These are phyloP conservation scores for Myxozyma mucilagina DNA, from an alignment of 805 yeast genomes.

Conservation along the genomic window DNA sequence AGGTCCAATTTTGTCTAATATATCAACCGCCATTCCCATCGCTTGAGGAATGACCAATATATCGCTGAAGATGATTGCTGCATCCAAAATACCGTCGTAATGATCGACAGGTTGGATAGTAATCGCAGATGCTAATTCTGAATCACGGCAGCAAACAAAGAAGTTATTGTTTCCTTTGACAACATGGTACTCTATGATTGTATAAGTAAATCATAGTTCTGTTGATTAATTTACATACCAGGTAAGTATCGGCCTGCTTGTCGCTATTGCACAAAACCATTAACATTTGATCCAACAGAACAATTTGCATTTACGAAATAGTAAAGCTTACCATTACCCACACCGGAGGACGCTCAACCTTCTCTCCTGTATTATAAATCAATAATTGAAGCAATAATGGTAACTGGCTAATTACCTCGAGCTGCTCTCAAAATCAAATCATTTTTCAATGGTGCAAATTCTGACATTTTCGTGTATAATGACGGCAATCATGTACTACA, in stretches of 20 bases:
- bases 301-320: background rate
- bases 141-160: constrained; percentile 91
- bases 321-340: constrained; percentile 79
- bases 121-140: constrained; percentile 89
- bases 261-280: constrained; percentile 47
- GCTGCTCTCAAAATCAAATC: constrained; percentile 93
- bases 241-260: constrained; percentile 90
- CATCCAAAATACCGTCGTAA: constrained; percentile 85
- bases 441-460: constrained; percentile 78
- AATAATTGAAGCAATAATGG: background rate
- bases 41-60: constrained; percentile 97
- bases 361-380: constrained; percentile 49
- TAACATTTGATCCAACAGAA: background rate
- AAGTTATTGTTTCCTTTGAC: constrained; percentile 85
- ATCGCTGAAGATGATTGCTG: constrained; percentile 95
- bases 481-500: background rate
- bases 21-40: constrained; percentile 91
- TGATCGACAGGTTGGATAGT: constrained; percentile 95
- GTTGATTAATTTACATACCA: constrained; percentile 27
- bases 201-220: constrained; percentile 26
- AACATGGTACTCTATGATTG: constrained; percentile 69
- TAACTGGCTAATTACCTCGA: constrained; percentile 46
- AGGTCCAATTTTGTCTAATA: constrained; percentile 95
- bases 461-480: constrained; percentile 31
- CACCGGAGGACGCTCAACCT: constrained; percentile 94